Evolutionary conservation across 495 filamentous ascomycete species (phyloP).

Genomic region (Astrothelium subdiscretum): DNA sequence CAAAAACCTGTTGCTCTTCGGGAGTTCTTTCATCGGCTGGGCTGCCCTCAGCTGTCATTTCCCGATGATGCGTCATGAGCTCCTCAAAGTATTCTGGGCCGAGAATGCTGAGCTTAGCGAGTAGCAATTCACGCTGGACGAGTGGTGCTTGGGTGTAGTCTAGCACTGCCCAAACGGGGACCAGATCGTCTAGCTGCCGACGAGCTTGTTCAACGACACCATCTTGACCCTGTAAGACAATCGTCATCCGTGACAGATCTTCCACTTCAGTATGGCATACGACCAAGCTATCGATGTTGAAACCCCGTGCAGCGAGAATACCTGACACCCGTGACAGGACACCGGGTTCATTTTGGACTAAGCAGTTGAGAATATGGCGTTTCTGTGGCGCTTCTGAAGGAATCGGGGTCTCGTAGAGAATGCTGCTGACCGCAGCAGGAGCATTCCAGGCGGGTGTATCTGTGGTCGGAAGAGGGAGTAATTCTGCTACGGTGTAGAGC

Average conservation of each 20-base stretch:
- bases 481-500: slow-evolving; percentile 73
- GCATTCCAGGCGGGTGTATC: slow-evolving; percentile 80
- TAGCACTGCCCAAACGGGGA: slow-evolving; percentile 95
- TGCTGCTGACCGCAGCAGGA: slow-evolving; percentile 88
- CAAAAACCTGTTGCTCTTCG: slow-evolving; percentile 21
- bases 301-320: slow-evolving; percentile 88
- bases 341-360: slow-evolving; percentile 97
- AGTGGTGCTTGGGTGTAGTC: slow-evolving; percentile 88
- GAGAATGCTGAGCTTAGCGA: slow-evolving; percentile 93
- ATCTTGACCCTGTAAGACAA: slow-evolving; percentile 89
- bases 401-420: slow-evolving; percentile 94
- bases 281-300: slow-evolving; percentile 98
- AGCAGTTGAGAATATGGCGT: slow-evolving; percentile 90
- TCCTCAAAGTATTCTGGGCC: slow-evolving; percentile 98
- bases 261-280: slow-evolving; percentile 98
- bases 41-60: slow-evolving; percentile 41
- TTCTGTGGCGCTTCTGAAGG: slow-evolving; percentile 76
- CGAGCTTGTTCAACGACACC: slow-evolving; percentile 96
- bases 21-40: slow-evolving; percentile 17
- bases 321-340: slow-evolving; percentile 93
- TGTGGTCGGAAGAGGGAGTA: slow-evolving; percentile 64
- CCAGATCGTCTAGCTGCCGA: slow-evolving; percentile 87
- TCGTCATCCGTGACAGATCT: slow-evolving; percentile 95
- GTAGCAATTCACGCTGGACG: slow-evolving; percentile 89
- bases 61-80: slow-evolving; percentile 82